Percentiles rank a stretch among this genome's conserved stretches.
phyloP scores from a whole-genome alignment of 177 flowering plant species.

The Vitis hybrid region DNA sequence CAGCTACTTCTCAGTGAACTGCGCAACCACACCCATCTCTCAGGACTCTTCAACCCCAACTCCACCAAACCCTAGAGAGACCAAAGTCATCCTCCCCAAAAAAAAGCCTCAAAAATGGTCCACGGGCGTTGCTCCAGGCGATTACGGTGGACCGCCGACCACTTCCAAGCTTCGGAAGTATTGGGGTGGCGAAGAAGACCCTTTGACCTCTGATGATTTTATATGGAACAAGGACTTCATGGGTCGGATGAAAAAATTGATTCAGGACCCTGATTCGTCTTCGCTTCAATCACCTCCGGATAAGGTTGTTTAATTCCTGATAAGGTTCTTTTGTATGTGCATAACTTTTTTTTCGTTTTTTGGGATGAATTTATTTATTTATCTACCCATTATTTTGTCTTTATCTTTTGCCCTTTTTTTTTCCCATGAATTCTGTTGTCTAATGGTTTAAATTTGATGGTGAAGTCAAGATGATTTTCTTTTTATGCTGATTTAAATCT shows the following conservation, averaged over 20 bases:
- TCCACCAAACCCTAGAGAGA: constrained; percentile 36
- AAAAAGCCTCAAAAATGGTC: constrained; percentile 89
- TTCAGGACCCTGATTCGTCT: constrained; percentile 38
- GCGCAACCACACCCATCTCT: constrained; percentile 38
- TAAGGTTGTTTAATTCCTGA: constrained; percentile 37
- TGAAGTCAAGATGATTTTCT: no score
- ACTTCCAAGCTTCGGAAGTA: constrained; percentile 81
- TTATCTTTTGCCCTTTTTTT: no score
- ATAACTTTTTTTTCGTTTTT: no score
- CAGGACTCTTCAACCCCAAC: constrained; percentile 32
- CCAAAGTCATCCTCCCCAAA: constrained; percentile 74
- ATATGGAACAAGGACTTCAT: constrained; percentile 97
- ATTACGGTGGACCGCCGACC: constrained; percentile 89
- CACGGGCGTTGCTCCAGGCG: constrained; percentile 87
- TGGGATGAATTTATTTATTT: no score
- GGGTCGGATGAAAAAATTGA: constrained; percentile 60
- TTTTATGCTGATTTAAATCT: no score
- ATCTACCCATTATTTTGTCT: no score
- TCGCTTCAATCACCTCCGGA: constrained; percentile 27
- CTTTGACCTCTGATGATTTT: constrained; percentile 68
- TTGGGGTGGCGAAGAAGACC: constrained; percentile 94
- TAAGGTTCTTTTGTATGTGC: no score
- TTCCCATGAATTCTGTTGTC: background rate
- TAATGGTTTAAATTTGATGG: background rate
- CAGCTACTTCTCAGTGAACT: constrained; percentile 39